Percentiles rank a stretch among this genome's conserved stretches.
phyloP scores from a whole-genome alignment of 148 eudicot species.

The Amaranthus cruentus region DNA sequence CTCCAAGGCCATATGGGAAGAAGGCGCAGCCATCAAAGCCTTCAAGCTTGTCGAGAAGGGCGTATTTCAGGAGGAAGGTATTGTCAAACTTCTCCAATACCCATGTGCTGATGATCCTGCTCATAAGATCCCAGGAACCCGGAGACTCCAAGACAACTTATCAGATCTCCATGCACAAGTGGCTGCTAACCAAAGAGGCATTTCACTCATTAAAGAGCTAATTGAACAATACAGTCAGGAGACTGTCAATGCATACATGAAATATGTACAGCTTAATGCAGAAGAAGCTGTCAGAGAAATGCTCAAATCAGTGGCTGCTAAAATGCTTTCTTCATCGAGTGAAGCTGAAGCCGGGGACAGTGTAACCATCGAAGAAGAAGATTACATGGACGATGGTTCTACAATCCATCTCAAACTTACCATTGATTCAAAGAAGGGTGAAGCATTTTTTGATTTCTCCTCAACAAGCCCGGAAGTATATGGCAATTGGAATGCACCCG shows the following conservation, averaged over 20 bases:
- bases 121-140: constrained; percentile 72
- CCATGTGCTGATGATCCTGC: constrained; percentile 56
- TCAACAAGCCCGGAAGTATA: constrained; percentile 95
- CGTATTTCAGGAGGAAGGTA: constrained; percentile 84
- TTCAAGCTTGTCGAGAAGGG: constrained; percentile 98
- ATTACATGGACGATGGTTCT: constrained; percentile 98
- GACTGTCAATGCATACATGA: constrained; percentile 91
- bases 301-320: constrained; percentile 84
- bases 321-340: constrained; percentile 35
- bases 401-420: constrained; percentile 71
- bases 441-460: constrained; percentile 78
- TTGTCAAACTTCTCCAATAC: constrained; percentile 59
- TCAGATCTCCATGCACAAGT: constrained; percentile 96
- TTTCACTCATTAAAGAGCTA: constrained; percentile 89
- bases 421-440: constrained; percentile 65
- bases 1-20: constrained; percentile 92
- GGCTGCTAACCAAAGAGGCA: constrained; percentile 99
- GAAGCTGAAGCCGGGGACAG: constrained; percentile 23
- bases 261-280: constrained; percentile 76
- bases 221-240: constrained; percentile 85
- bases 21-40: constrained; percentile 98
- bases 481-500: constrained; percentile 97
- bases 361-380: constrained; percentile 82
- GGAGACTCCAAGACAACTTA: constrained; percentile 88
- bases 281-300: constrained; percentile 93